Conservation (phyloP, 176 grass and related monocot species). For the Rhynchospora pubera region DNA sequence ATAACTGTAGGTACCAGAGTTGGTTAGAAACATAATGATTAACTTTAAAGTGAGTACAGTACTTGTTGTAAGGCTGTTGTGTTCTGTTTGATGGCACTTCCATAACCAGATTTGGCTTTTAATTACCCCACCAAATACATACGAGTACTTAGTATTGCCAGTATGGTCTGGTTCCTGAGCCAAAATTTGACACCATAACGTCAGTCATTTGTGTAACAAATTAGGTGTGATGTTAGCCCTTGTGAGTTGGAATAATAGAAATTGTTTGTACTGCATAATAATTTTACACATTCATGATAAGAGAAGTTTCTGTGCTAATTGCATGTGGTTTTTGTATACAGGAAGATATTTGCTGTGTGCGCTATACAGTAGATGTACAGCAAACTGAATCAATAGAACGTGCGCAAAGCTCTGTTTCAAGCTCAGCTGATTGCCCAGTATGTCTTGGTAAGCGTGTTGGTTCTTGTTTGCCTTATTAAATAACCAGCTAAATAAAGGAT, state of each 20-base stretch:
- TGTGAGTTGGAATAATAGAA: not conserved
- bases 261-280: not conserved
- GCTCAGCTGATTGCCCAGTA: conserved; percentile 52
- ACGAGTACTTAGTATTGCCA: too few species aligned
- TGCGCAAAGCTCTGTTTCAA: conserved; percentile 43
- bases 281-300: not conserved
- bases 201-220: not conserved
- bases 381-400: conserved; percentile 74
- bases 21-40: not conserved
- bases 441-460: conserved; percentile 1
- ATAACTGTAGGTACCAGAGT: not conserved
- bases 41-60: not conserved
- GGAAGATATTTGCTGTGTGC: conserved; percentile 52
- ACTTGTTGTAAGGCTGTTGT: not conserved
- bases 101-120: not conserved
- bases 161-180: not conserved
- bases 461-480: not conserved
- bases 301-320: conserved; percentile 3
- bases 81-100: not conserved
- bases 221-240: not conserved
- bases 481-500: not conserved
- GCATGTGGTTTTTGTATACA: conserved; percentile 32
- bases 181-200: not conserved
- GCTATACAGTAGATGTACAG: conserved; percentile 68
- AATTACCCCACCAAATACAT: too few species aligned